Base-by-base conservation (phyloP, 768 basidiomycete species). In the Gyrodon lividus region DNA sequence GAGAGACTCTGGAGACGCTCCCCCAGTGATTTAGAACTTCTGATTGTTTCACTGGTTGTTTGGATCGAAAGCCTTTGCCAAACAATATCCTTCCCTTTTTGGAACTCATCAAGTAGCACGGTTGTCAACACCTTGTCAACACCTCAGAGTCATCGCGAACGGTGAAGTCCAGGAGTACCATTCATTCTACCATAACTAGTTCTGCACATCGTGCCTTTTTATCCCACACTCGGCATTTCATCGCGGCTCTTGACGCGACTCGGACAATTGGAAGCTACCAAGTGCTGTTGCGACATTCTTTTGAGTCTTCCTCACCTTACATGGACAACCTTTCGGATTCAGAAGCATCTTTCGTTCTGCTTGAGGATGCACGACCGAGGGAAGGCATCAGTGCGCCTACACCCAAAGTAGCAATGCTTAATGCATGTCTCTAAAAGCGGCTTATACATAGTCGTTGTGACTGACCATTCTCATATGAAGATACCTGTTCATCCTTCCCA, bases 291-390 rank as follows among this genome's bases (percentile, higher is more conserved):
- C 2, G 31, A 31, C 9, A 31, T 14, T 31, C 31, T 31, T 31
- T 12, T 31, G 10, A 31, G 13, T 31, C 31, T 31, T 31, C 17
- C 7, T 50, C 47, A 6, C 28, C 5, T 28, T 5, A 28, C 1
- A 69, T 73, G 73, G n/a, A 46, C 24, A 55, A 41, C 31, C 42
- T 41, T 22, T 66, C 68, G 6, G 72, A 67, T 46, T 69, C 78
- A n/a, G 77, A 79, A 41, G 64, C 69, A 1, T 79, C 79, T 0
- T 81, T 81, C 50, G 67, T 80, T 31, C 57, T 81, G 6, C 73
- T 81, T n/a, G 73, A 72, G 16, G 59, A 66, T 14, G 53, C 30
- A 9, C 39, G 8, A 6, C 9, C 37, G 17, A 33, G 4, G 23
- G 42, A 48, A n/a, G n/a, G 1, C 43, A 20, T 22, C 40, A 33